Evolutionary conservation across 179 eudicot genomes (phyloP).

Genomic region (Camellia oleifera): DNA sequence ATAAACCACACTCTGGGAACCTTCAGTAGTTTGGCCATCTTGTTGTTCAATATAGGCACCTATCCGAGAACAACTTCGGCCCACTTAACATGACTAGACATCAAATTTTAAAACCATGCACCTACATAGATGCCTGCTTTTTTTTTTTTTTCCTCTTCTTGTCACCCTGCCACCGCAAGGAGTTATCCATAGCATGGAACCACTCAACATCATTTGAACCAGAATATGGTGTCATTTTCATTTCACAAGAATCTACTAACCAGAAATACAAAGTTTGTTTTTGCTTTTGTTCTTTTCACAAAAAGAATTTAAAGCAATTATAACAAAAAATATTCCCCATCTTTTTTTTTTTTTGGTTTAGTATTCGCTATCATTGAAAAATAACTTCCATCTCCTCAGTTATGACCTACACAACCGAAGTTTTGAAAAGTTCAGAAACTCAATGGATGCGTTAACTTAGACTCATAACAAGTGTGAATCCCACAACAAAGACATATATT

Average conservation of each 20-base stretch:
- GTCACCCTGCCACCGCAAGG: neutral
- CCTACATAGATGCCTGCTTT: neutral
- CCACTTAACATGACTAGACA: neutral
- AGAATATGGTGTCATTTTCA: neutral
- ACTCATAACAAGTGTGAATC: neutral
- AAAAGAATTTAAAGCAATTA: neutral
- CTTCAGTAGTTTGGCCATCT: neutral
- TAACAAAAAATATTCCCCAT: neutral
- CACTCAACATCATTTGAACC: neutral
- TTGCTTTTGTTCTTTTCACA: neutral
- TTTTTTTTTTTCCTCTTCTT: neutral
- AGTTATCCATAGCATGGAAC: neutral
- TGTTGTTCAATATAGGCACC: neutral
- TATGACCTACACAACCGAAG: neutral
- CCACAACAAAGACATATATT: too few relatives aligned
- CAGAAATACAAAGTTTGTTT: neutral
- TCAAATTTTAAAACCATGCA: neutral
- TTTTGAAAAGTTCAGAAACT: neutral
- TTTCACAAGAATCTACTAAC: neutral
- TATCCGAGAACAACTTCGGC: neutral
- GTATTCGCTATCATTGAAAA: neutral
- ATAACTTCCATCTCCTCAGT: constrained; percentile 1
- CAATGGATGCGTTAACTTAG: neutral
- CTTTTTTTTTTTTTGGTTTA: neutral
- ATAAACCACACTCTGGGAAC: neutral